phyloP scores from a whole-genome alignment of 2,329 filamentous ascomycete species.

The Trichoderma breve region DNA sequence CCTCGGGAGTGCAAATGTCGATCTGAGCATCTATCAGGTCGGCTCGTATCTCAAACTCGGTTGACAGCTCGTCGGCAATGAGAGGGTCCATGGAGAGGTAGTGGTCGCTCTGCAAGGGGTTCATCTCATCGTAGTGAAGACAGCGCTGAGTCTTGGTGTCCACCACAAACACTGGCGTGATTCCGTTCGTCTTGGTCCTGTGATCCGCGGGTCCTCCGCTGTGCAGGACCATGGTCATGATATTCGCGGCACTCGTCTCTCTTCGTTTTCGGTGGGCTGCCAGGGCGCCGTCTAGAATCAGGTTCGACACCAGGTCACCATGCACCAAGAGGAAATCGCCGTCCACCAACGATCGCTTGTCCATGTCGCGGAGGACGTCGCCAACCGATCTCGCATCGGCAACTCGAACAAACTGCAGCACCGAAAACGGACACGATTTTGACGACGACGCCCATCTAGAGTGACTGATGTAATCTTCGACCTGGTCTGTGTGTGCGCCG shows the following conservation, averaged over 20 bases:
- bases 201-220: constrained; percentile 69
- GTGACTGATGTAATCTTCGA: constrained; percentile 79
- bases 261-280: constrained; percentile 77
- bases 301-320: constrained; percentile 87
- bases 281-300: constrained; percentile 77
- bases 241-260: constrained; percentile 83
- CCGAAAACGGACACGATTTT: constrained; percentile 65
- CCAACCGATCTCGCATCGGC: constrained; percentile 80
- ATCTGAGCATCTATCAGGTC: constrained; percentile 93
- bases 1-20: constrained; percentile 96
- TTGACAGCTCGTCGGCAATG: constrained; percentile 66
- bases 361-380: constrained; percentile 91
- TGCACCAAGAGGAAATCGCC: constrained; percentile 92
- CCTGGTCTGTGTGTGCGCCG: constrained; percentile 78
- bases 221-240: constrained; percentile 93
- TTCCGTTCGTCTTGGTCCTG: constrained; percentile 71
- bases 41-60: constrained; percentile 76
- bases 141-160: constrained; percentile 78
- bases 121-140: constrained; percentile 91
- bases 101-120: constrained; percentile 62
- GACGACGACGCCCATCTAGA: constrained; percentile 68
- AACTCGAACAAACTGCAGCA: constrained; percentile 81
- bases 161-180: constrained; percentile 81
- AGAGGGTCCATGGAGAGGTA: constrained; percentile 74
- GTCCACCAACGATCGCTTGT: constrained; percentile 78